A percentile compares a stretch with the other conserved stretches of the same genome.
Evolutionary conservation across 441 rosid genomes (phyloP).

Genomic region (Pelargonium myrrhifolium): DNA sequence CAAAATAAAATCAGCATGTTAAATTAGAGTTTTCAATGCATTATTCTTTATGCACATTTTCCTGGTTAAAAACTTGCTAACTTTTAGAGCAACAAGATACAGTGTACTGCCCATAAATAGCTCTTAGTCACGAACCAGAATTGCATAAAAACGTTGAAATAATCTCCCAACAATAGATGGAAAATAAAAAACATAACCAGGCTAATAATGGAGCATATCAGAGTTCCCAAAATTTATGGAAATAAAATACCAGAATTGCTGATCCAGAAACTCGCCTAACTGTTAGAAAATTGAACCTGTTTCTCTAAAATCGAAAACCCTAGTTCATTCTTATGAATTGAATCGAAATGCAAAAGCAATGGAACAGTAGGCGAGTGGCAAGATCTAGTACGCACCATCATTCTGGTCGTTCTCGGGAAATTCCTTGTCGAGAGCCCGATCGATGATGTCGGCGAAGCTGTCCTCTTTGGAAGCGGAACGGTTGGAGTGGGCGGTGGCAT

Average conservation of each 20-base stretch:
- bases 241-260: constrained; percentile 4
- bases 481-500: constrained; percentile 46
- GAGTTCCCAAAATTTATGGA: neutral
- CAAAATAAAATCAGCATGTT: no score
- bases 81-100: neutral
- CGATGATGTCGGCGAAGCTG: constrained; percentile 82
- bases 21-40: no score
- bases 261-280: constrained; percentile 14
- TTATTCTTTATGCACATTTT: neutral
- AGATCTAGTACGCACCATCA: constrained; percentile 68
- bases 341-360: constrained; percentile 17
- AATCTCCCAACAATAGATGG: neutral
- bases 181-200: no score
- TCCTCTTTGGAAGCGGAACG: constrained; percentile 47
- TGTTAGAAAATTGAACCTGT: neutral
- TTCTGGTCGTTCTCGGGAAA: constrained; percentile 81
- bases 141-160: constrained; percentile 3
- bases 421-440: constrained; percentile 92
- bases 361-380: constrained; percentile 16
- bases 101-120: neutral
- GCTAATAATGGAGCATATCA: neutral
- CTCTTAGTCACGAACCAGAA: neutral
- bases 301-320: constrained; percentile 17
- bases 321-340: constrained; percentile 12
- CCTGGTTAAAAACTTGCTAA: neutral